Evolutionary conservation across 1,284 basidiomycete genomes (phyloP).

Genomic region (Chalciporus sp.): DNA sequence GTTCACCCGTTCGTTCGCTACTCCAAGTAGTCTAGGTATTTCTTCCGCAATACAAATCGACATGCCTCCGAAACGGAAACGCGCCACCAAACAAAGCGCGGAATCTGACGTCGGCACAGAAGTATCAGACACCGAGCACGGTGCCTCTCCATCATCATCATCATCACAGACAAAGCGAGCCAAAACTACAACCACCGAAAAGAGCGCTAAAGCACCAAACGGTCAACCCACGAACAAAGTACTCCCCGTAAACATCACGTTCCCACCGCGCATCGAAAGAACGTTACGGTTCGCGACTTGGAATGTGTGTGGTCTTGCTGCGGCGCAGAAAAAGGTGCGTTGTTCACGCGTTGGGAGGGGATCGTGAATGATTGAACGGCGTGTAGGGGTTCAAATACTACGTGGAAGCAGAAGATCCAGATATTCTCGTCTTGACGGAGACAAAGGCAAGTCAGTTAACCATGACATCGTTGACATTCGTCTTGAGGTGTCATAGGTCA

Average conservation of each 20-base stretch:
- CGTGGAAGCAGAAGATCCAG: constrained; percentile 80
- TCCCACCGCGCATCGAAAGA: constrained; percentile 51
- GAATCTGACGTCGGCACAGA: constrained; percentile 9
- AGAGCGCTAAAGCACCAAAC: constrained; percentile 34
- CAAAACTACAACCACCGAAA: constrained; percentile 20
- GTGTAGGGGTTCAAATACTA: constrained; percentile 77
- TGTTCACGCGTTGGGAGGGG: background rate
- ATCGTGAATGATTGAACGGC: background rate
- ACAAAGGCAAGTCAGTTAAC: constrained; percentile 58
- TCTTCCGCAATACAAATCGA: background rate
- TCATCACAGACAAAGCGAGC: constrained; percentile 30
- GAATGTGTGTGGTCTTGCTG: constrained; percentile 75
- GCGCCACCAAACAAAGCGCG: constrained; percentile 29
- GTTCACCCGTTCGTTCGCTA: background rate
- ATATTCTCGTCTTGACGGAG: constrained; percentile 79
- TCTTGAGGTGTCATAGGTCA: constrained; percentile 49
- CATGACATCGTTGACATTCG: background rate
- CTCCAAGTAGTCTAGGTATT: background rate
- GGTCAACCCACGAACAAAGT: constrained; percentile 74
- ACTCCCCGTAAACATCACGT: constrained; percentile 62
- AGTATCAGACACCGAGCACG: constrained; percentile 23
- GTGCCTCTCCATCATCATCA: constrained; percentile 15
- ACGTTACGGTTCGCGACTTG: constrained; percentile 66
- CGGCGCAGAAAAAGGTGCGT: constrained; percentile 70
- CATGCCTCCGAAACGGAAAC: constrained; percentile 37